Base-by-base conservation (phyloP, 495 filamentous ascomycete species). In the Physcia stellaris region DNA sequence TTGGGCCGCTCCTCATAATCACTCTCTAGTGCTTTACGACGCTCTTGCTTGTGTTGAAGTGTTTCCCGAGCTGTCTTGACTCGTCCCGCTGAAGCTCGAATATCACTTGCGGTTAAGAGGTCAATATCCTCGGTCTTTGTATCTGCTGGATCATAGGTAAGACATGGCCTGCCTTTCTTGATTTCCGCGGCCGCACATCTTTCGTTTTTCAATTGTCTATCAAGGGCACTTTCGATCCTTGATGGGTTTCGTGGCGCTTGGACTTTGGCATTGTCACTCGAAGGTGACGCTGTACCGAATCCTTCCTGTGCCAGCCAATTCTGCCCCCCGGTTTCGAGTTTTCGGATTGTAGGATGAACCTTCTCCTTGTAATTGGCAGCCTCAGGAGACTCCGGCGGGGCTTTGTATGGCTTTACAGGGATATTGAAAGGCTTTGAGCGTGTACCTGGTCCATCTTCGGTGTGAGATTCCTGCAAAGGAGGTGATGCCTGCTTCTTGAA, bases 51-150 rank as follows among this genome's bases (percentile, higher is more conserved):
- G 16, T 60, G 43, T 13, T 23, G 22, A 3, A 57, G 45, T 18
- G 46, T 36, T 16, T 61, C 50, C 29, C 51, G 53, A 7, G 47
- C 41, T 17, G 46, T 18, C n/a, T 39, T 43, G 19, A 47, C 57
- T 0, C 43, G 24, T 16, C 56, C 49, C 31, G 64, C 64, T 13
- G 56, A 54, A 30, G 66, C 56, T 27, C 67, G 60, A 30, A 73
- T 64, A 40, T 73, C 70, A 39, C 56, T 68, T 2, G 68, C 58
- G 32, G 60, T 46, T 32, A 73, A 46, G 10, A 59, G 36, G 27
- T 63, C 61, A 26, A 71, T 34, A 33, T 70, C 59, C 4, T 67
- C 64, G 11, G 36, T 48, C 16, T 45, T 50, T 1, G 45, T 49
- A 19, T 53, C 51, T 24, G 37, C 26, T 23, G 43, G 15, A 24